Percentiles rank a stretch among this genome's conserved stretches.
phyloP scores from a whole-genome alignment of 176 grass and related monocot species.

The Avena atlantica region DNA sequence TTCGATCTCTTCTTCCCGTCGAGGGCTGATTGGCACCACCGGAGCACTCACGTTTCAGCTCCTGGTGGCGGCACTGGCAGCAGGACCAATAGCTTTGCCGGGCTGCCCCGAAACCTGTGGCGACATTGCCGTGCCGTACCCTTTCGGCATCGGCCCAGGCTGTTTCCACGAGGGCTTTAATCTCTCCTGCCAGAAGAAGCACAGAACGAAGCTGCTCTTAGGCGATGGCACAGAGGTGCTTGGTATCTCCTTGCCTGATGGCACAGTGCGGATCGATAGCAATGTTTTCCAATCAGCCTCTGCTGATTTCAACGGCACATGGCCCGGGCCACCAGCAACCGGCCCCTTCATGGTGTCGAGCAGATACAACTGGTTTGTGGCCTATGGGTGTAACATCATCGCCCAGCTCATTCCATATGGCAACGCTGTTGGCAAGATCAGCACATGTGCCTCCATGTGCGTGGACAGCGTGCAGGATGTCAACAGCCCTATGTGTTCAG shows the following conservation, averaged over 20 bases:
- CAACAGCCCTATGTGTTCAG: neutral
- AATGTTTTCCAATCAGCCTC: neutral
- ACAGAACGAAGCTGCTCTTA: neutral
- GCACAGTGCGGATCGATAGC: conserved; percentile 13
- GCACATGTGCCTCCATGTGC: neutral
- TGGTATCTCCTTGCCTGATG: conserved; percentile 29
- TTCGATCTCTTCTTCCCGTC: neutral
- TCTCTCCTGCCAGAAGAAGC: conserved; percentile 28
- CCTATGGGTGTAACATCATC: neutral
- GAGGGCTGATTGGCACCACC: neutral
- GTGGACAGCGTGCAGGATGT: neutral
- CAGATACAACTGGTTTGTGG: conserved; percentile 28
- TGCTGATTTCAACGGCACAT: neutral
- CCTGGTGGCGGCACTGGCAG: neutral
- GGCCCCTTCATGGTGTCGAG: conserved; percentile 14
- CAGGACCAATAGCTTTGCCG: conserved; percentile 15
- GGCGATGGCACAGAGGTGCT: neutral
- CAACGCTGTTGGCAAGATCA: neutral
- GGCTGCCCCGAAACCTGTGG: conserved; percentile 37
- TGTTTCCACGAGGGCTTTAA: conserved; percentile 33
- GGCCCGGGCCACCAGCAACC: neutral
- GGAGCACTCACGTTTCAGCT: neutral
- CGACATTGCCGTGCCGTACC: conserved; percentile 36
- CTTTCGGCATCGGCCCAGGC: conserved; percentile 33
- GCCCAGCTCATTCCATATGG: neutral